Percentiles rank a stretch among this genome's conserved stretches.
phyloP scores from a whole-genome alignment of 1,284 basidiomycete genomes.

The Pseudozyma sp. region DNA sequence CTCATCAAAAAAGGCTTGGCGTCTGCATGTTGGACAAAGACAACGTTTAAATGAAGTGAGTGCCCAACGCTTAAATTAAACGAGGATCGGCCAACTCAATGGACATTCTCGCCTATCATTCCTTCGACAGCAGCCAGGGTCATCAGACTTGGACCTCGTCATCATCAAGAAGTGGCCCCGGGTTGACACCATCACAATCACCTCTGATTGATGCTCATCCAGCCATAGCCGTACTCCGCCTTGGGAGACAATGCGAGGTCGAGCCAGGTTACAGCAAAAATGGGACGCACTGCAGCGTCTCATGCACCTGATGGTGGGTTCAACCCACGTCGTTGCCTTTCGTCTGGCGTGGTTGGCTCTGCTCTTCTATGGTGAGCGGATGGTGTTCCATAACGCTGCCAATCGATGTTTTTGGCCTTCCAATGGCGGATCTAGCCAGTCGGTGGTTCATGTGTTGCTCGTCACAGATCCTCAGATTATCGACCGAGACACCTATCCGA shows the following conservation, averaged over 20 bases:
- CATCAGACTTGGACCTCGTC: neutral
- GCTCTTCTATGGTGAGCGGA: constrained; percentile 42
- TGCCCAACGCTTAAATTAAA: too few relatives aligned
- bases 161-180: neutral
- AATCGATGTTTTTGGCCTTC: constrained; percentile 35
- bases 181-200: neutral
- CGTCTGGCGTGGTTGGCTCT: constrained; percentile 37
- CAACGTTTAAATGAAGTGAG: too few relatives aligned
- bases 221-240: neutral
- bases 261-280: constrained; percentile 3
- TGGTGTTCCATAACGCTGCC: constrained; percentile 37
- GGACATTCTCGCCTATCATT: too few relatives aligned
- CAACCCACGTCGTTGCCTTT: constrained; percentile 26
- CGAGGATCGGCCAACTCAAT: too few relatives aligned
- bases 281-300: constrained; percentile 13
- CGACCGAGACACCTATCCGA: constrained; percentile 41
- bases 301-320: constrained; percentile 16
- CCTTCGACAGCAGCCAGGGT: too few relatives aligned
- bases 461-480: constrained; percentile 52
- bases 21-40: too few relatives aligned
- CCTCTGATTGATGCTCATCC: neutral
- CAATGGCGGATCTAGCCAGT: constrained; percentile 9
- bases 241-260: constrained; percentile 16
- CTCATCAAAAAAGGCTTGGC: too few relatives aligned
- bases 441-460: constrained; percentile 36